Conservation (phyloP, 1,284 basidiomycete species). For the Phellopilus nigrolimitatus region DNA sequence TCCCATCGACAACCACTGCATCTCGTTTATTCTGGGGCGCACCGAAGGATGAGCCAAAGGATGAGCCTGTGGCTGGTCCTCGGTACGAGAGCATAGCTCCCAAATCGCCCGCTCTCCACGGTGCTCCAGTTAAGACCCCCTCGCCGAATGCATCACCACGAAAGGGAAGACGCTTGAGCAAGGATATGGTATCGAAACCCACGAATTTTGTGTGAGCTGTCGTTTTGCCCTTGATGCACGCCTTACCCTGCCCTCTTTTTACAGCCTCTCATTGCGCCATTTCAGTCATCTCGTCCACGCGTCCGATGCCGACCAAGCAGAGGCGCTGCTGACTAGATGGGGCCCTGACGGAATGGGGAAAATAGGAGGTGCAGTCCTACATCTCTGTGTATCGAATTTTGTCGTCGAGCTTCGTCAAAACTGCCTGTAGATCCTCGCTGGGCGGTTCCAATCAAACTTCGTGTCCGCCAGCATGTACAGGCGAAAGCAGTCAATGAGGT, state of each 20-base stretch:
- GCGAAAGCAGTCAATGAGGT: constrained; percentile 82
- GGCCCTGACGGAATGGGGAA: constrained; percentile 89
- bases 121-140: constrained; percentile 30
- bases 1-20: constrained; percentile 53
- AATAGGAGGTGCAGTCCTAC: constrained; percentile 62
- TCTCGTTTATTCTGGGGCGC: constrained; percentile 58
- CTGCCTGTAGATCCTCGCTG: constrained; percentile 70
- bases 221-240: constrained; percentile 1
- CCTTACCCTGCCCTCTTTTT: constrained; percentile 9
- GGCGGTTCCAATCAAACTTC: constrained; percentile 87
- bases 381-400: constrained; percentile 18
- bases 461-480: constrained; percentile 70
- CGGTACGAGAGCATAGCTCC: constrained; percentile 53
- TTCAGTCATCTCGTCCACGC: constrained; percentile 88
- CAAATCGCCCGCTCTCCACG: constrained; percentile 21
- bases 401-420: constrained; percentile 1
- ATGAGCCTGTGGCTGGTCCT: constrained; percentile 46
- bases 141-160: constrained; percentile 32
- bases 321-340: constrained; percentile 86
- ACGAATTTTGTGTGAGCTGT: constrained; percentile 76
- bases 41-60: constrained; percentile 30
- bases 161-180: constrained; percentile 68
- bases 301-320: constrained; percentile 88
- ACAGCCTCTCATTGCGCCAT: constrained; percentile 15
- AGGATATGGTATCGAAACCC: constrained; percentile 82